A percentile compares a stretch with the other conserved stretches of the same genome.
These are phyloP conservation scores for Patellifolia procumbens DNA, from an alignment of 179 eudicot species.

Conservation along the genomic window DNA sequence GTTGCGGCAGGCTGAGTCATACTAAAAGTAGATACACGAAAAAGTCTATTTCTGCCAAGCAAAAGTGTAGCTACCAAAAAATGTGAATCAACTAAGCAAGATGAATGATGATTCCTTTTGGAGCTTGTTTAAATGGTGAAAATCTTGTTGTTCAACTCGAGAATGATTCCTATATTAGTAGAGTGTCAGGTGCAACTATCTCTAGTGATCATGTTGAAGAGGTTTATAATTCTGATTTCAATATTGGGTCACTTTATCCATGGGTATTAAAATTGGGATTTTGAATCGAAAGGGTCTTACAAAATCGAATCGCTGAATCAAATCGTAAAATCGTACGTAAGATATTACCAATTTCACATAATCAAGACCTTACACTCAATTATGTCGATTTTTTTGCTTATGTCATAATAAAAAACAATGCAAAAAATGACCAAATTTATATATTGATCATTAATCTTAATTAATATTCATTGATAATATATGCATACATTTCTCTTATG, in stretches of 20 bases:
- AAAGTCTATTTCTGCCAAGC: slow-evolving; percentile 28
- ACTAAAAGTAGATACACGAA: slow-evolving; percentile 43
- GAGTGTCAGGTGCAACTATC: slow-evolving; percentile 19
- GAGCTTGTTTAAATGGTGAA: slow-evolving; percentile 26
- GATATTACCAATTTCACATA: no score
- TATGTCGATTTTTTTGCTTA: no score
- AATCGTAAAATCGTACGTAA: no score
- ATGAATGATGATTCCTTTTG: slow-evolving; percentile 23
- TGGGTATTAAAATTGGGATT: no score
- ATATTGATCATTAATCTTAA: no score
- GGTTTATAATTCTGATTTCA: slow-evolving; percentile 29
- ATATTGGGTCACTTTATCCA: slow-evolving; percentile 18
- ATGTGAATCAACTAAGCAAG: slow-evolving; percentile 27
- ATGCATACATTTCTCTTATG: no score
- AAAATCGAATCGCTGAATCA: no score
- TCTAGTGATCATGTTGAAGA: slow-evolving; percentile 19
- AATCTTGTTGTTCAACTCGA: slow-evolving; percentile 48
- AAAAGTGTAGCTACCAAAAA: slow-evolving; percentile 21
- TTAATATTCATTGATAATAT: no score
- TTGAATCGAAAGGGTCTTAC: no score
- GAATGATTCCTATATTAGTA: slow-evolving; percentile 29
- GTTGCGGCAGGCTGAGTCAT: slow-evolving; percentile 57
- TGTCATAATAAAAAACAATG: no score
- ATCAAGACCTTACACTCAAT: no score
- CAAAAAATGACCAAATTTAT: no score